Conservation (phyloP, 768 basidiomycete species). For the Fistulinella prunicolor region DNA sequence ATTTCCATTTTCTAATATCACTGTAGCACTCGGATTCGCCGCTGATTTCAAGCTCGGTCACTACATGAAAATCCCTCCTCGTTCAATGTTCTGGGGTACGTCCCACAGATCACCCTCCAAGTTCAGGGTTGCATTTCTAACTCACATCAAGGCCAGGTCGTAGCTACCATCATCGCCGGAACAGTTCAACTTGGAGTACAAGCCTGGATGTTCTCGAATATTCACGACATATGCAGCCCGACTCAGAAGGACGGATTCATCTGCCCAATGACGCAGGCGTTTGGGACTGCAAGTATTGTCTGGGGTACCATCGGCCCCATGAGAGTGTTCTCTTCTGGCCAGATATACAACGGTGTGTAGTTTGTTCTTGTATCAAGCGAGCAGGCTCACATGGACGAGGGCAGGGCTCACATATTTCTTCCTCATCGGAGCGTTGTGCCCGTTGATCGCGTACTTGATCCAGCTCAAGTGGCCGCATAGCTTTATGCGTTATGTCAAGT, state of each 20-base stretch:
- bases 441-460: constrained; percentile 52
- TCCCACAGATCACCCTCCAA: too few relatives aligned
- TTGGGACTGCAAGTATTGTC: constrained; percentile 76
- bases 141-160: constrained; percentile 43
- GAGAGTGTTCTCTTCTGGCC: constrained; percentile 65
- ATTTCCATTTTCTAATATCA: neutral
- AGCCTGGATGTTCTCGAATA: constrained; percentile 53
- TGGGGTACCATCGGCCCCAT: constrained; percentile 82
- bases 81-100: constrained; percentile 59
- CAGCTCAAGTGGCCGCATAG: constrained; percentile 60
- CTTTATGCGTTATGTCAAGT: constrained; percentile 63
- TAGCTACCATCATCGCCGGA: constrained; percentile 59
- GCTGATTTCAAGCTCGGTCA: constrained; percentile 77
- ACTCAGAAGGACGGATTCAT: constrained; percentile 52
- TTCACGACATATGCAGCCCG: constrained; percentile 33
- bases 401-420: constrained; percentile 65
- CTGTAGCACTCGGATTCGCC: constrained; percentile 55
- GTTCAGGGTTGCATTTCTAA: neutral
- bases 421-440: constrained; percentile 67
- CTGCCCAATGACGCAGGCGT: constrained; percentile 68
- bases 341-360: constrained; percentile 49
- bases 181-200: constrained; percentile 68
- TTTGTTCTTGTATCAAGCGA: neutral
- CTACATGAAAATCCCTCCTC: constrained; percentile 67
- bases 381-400: neutral